These are phyloP conservation scores for Chalara sp. DNA, from an alignment of 2,329 filamentous ascomycete genomes.

Conservation along the genomic window DNA sequence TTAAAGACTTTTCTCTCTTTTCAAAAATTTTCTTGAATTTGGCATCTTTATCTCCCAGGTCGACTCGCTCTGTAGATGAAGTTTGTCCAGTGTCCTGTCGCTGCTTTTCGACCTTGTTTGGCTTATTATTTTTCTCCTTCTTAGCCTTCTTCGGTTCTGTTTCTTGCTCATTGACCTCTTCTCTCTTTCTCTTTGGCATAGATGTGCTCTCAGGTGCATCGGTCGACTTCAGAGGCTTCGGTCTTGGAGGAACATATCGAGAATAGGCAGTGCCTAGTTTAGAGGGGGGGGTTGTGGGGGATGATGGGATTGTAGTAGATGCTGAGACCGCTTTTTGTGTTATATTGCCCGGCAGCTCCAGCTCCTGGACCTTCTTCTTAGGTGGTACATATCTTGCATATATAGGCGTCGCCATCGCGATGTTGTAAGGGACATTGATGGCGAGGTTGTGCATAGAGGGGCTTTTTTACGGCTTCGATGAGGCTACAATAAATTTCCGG, in stretches of 20 bases:
- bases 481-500: no score
- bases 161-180: not conserved
- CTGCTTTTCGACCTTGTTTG: constrained; percentile 10
- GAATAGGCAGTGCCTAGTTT: not conserved
- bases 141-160: constrained; percentile 6
- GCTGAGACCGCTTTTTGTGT: not conserved
- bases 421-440: no score
- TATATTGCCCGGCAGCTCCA: not conserved
- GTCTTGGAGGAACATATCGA: not conserved
- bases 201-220: not conserved
- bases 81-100: not conserved
- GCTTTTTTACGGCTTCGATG: no score
- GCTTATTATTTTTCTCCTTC: constrained; percentile 5
- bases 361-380: constrained; percentile 5
- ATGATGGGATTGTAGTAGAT: not conserved
- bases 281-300: not conserved
- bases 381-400: constrained; percentile 13
- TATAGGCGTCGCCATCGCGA: constrained; percentile 4
- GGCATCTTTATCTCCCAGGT: constrained; percentile 8
- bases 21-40: constrained; percentile 41
- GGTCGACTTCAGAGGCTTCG: not conserved
- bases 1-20: constrained; percentile 49
- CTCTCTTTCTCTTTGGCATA: not conserved
- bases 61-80: not conserved
- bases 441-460: no score